Evolutionary conservation across 2,329 filamentous ascomycete species (phyloP).

Genomic region (Paraphoma chrysanthemicola): DNA sequence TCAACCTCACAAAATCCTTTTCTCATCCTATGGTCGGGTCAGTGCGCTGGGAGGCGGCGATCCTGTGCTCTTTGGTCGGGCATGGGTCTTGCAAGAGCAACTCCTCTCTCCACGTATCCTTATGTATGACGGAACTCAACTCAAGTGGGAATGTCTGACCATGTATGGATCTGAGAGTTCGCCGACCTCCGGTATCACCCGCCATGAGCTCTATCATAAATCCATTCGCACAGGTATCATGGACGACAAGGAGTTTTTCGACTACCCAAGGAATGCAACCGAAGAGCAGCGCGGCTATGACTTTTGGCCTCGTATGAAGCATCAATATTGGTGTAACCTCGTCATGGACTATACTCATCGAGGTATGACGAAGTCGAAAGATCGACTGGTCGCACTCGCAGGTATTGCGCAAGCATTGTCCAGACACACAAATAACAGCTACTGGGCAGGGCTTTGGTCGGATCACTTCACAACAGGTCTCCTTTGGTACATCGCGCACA

Average conservation of each 20-base stretch:
- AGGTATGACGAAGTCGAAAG: conserved; percentile 24
- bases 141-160: conserved; percentile 31
- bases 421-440: conserved; percentile 15
- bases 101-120: conserved; percentile 25
- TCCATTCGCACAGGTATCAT: conserved; percentile 16
- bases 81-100: conserved; percentile 36
- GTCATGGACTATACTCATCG: conserved; percentile 30
- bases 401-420: conserved; percentile 22
- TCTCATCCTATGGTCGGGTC: conserved; percentile 17
- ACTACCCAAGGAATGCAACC: background rate
- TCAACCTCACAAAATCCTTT: conserved; percentile 4
- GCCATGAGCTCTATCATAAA: conserved; percentile 19
- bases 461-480: conserved; percentile 19
- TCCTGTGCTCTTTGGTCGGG: conserved; percentile 24
- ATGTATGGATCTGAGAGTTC: conserved; percentile 22
- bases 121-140: conserved; percentile 21
- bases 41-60: conserved; percentile 13
- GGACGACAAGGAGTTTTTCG: conserved; percentile 17
- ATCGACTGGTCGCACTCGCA: conserved; percentile 25
- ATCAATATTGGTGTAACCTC: conserved; percentile 20
- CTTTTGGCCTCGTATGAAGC: conserved; percentile 7
- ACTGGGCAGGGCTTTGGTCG: conserved; percentile 25
- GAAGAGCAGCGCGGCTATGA: background rate
- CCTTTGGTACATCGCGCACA: conserved; percentile 21
- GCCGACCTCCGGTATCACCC: conserved; percentile 15